These are phyloP conservation scores for Monosporascus sp. DNA, from an alignment of 2,329 filamentous ascomycete genomes.

Conservation along the genomic window DNA sequence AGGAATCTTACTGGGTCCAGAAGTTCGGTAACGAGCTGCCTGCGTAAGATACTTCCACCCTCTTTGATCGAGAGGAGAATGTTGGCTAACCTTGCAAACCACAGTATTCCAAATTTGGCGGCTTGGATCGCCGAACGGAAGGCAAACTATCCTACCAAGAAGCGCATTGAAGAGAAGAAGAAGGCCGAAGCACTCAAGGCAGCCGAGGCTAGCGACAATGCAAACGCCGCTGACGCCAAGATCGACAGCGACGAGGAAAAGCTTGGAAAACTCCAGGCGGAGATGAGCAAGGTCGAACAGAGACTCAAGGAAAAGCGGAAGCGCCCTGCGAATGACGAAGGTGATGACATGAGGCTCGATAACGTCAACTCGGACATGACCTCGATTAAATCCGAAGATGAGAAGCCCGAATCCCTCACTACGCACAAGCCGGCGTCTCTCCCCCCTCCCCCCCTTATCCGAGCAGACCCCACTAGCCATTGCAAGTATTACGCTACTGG, in stretches of 20 bases:
- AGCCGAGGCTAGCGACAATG: slow-evolving; percentile 57
- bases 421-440: slow-evolving; percentile 35
- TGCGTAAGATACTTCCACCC: slow-evolving; percentile 38
- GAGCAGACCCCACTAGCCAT: slow-evolving; percentile 56
- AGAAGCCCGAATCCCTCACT: slow-evolving; percentile 53
- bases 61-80: not conserved
- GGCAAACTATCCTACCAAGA: slow-evolving; percentile 73
- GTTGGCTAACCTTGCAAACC: slow-evolving; percentile 5
- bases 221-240: slow-evolving; percentile 41
- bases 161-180: slow-evolving; percentile 60
- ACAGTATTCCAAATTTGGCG: slow-evolving; percentile 62
- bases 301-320: slow-evolving; percentile 60
- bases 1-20: slow-evolving; percentile 55
- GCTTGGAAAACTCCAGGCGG: slow-evolving; percentile 17
- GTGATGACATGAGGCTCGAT: slow-evolving; percentile 55
- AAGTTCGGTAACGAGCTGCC: slow-evolving; percentile 50
- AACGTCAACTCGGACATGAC: slow-evolving; percentile 37
- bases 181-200: slow-evolving; percentile 43
- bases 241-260: slow-evolving; percentile 49
- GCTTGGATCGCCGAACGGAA: slow-evolving; percentile 78
- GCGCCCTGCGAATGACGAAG: slow-evolving; percentile 61
- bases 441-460: slow-evolving; percentile 44
- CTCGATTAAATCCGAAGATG: slow-evolving; percentile 43
- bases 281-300: slow-evolving; percentile 62
- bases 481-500: slow-evolving; percentile 69